phyloP scores from a whole-genome alignment of 2,329 filamentous ascomycete species.

The Arthroderma sp. region DNA sequence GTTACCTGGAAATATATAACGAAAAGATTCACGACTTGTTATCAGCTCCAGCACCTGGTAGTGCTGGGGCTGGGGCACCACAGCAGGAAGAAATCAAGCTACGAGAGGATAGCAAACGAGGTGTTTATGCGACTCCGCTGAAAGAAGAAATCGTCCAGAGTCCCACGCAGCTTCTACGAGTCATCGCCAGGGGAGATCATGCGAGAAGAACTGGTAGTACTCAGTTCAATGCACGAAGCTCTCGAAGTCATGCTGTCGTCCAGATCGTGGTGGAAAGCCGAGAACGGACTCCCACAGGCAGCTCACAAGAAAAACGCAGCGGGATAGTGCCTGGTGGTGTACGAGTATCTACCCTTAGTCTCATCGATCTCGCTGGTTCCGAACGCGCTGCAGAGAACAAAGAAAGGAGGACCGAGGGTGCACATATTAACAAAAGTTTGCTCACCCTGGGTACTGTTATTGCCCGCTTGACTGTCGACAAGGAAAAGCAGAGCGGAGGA shows the following conservation, averaged over 20 bases:
- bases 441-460: slow-evolving; percentile 93
- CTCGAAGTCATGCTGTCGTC: slow-evolving; percentile 93
- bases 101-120: slow-evolving; percentile 87
- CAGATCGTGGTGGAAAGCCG: slow-evolving; percentile 97
- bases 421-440: slow-evolving; percentile 96
- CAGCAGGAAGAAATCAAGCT: slow-evolving; percentile 91
- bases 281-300: slow-evolving; percentile 57
- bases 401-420: slow-evolving; percentile 83
- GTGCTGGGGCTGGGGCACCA: slow-evolving; percentile 36
- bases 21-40: slow-evolving; percentile 92
- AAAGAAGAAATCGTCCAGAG: slow-evolving; percentile 99
- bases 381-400: slow-evolving; percentile 93
- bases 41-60: slow-evolving; percentile 53
- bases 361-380: slow-evolving; percentile 93
- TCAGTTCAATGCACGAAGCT: slow-evolving; percentile 93
- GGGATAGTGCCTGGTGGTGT: slow-evolving; percentile 73
- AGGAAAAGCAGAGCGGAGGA: slow-evolving; percentile 69
- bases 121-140: slow-evolving; percentile 87
- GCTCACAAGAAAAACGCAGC: slow-evolving; percentile 49
- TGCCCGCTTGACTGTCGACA: slow-evolving; percentile 75
- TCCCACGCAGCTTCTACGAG: slow-evolving; percentile 82
- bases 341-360: slow-evolving; percentile 81
- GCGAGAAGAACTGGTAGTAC: slow-evolving; percentile 84
- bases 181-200: slow-evolving; percentile 88
- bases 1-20: slow-evolving; percentile 98